Evolutionary conservation across 208 protist genomes (phyloP), one percentile per base, ranked within the genome.

Genomic region (Tritrichomonas foetus): DNA sequence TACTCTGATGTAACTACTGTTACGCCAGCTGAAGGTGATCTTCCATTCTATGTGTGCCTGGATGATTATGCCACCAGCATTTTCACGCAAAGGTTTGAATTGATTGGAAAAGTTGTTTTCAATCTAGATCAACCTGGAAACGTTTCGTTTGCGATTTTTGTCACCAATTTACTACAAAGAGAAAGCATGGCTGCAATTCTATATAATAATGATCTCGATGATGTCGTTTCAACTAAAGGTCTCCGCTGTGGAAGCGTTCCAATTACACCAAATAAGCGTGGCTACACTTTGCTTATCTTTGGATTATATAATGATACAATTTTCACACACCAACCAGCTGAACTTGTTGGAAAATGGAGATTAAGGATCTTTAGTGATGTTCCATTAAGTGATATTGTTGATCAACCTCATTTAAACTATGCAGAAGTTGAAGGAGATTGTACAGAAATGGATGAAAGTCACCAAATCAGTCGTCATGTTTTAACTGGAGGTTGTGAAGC

Each of bases 121-220:
- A 84, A 84, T 44, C 22, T 84, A 3, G 74, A 84, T 53, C 74
- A 84, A 44, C 74, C 74, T 53, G 74, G 74, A 53, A 84, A 84
- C 44, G 44, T 84, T n/a, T 84, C 74, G 8, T 53, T 84, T n/a
- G 74, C 74, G 9, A 25, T 84, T 53, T 49, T 16, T 11, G 53
- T 84, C 1, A 84, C 74, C 13, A 84, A 84, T 53, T 25, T 47
- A 16, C 3, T 47, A 13, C 74, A 84, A 30, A 5, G 44, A 5
- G 74, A 84, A 14, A 25, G 14, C 11, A 44, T 44, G 2, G 74
- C 74, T 25, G 27, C 9, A 13, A 30, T 84, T 11, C 25, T 84
- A 20, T 84, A 39, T 25, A 84, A 84, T 25, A 47, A 44, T 44
- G 74, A 84, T 53, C 20, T n/a, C 2, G 36, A 84, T 44, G 74